Percentiles rank a stretch among this genome's conserved stretches.
Evolutionary conservation across 495 filamentous ascomycete species (phyloP).

Genomic region (Friedmanniomyces endolithicus): DNA sequence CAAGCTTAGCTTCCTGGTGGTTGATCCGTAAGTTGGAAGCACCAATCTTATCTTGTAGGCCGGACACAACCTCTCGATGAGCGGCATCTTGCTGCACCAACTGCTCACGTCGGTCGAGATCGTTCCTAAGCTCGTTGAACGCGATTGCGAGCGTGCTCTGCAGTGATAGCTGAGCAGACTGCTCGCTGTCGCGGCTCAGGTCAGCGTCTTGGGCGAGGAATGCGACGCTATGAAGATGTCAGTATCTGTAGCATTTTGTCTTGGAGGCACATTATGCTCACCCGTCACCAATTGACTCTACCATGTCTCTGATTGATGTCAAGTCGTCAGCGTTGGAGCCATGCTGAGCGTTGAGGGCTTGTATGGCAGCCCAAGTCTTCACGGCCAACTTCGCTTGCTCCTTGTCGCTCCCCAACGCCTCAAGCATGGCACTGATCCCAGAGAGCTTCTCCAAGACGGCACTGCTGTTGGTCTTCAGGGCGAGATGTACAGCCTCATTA

Average conservation of each 20-base stretch:
- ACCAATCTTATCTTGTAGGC: conserved; percentile 9
- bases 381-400: neutral
- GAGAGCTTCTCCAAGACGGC: conserved; percentile 22
- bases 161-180: neutral
- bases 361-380: conserved; percentile 3
- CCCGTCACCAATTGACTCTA: conserved; percentile 8
- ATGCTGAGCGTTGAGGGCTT: neutral
- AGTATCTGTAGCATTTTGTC: neutral
- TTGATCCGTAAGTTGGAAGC: neutral
- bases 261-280: neutral
- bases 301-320: conserved; percentile 1
- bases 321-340: conserved; percentile 7
- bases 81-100: conserved; percentile 5
- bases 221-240: neutral
- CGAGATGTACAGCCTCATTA: conserved; percentile 4
- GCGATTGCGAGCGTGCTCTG: neutral
- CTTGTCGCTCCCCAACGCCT: neutral
- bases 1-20: neutral
- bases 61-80: conserved; percentile 4
- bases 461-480: conserved; percentile 9
- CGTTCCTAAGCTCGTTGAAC: conserved; percentile 1
- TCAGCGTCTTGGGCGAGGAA: neutral
- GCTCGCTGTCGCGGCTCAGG: neutral
- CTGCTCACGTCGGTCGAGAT: conserved; percentile 1
- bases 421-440: conserved; percentile 8